phyloP scores from a whole-genome alignment of 176 grass and related monocot genomes.

The Carex parvula region DNA sequence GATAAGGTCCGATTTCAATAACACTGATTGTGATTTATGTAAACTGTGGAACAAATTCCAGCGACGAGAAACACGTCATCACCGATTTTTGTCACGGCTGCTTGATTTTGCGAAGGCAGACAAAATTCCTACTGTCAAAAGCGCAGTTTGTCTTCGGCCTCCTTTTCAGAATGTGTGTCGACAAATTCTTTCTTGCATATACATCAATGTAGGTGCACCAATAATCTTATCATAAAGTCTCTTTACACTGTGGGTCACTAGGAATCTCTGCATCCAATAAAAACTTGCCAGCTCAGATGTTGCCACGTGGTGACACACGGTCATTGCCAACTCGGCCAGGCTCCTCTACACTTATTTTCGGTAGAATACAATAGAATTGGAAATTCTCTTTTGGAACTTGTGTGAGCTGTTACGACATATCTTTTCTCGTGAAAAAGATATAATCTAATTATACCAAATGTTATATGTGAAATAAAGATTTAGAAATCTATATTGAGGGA shows the following conservation, averaged over 20 bases:
- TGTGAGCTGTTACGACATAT: too few relatives aligned
- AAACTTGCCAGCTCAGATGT: neutral
- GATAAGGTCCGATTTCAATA: too few relatives aligned
- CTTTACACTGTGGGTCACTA: too few relatives aligned
- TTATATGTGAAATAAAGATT: too few relatives aligned
- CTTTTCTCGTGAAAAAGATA: too few relatives aligned
- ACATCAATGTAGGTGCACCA: neutral
- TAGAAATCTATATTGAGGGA: neutral
- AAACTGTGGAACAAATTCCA: neutral
- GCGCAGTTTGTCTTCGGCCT: neutral
- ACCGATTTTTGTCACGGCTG: neutral
- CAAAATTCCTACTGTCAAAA: neutral
- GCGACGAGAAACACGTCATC: neutral
- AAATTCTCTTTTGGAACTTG: neutral
- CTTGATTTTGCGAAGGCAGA: neutral
- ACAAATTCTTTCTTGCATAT: neutral
- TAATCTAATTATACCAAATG: too few relatives aligned
- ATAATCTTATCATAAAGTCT: neutral
- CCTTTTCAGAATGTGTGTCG: neutral
- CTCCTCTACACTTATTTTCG: neutral
- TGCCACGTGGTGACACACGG: neutral
- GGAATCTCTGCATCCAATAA: conserved; percentile 1
- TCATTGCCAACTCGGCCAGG: conserved; percentile 1
- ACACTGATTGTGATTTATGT: too few relatives aligned
- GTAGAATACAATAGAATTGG: neutral